Base-by-base conservation (phyloP, 805 yeast genomes). In the Ogataea siamensis region DNA sequence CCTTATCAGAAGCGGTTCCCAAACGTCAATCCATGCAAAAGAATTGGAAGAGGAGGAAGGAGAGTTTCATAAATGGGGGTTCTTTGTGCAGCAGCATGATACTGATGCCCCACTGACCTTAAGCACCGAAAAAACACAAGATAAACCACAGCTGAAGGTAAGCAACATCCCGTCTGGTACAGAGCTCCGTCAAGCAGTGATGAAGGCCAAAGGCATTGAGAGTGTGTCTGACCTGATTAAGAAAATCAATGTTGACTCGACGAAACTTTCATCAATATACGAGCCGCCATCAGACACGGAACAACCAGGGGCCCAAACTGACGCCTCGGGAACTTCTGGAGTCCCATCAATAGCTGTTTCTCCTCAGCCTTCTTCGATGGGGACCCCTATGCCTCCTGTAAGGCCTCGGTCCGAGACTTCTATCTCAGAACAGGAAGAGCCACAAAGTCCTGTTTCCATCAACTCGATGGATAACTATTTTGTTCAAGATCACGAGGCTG, bases 1-100 rank as follows among this genome's bases (percentile, higher is more conserved):
- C 14, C 63, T 82, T 45, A 72, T 79, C 61, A 70, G 82, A 48
- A 76, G 80, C 5, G 64, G 75, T 5, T 79, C 87, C 0, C 83
- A 76, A 46, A 80, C 84, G 1, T 73, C 85, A 7, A 51, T 74
- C 8, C 78, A 83, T 53, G 87, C 88, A 11, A 81, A 77, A 58
- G 76, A 74, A 46, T 87, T 84, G 59, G 96, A 87, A 56, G 80
- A 80, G 44, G 97, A 88, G 57, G 97, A 88, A 66, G 97, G 96
- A 51, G 95, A 85, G 54, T 73, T 87, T 47, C 96, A 86, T 60
- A 79, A 83, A 63, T 79, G 87, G 80, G 95, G 95, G 13, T 77
- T 79, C 53, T 85, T 78, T 52, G 80, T 87, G 47, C 84, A 80
- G 55, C 86, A 78, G 53, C 76, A 81, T 43, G 55, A 58, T 36